Conservation (phyloP, 306 rosid genomes). For the Chamaecrista fasciculata region DNA sequence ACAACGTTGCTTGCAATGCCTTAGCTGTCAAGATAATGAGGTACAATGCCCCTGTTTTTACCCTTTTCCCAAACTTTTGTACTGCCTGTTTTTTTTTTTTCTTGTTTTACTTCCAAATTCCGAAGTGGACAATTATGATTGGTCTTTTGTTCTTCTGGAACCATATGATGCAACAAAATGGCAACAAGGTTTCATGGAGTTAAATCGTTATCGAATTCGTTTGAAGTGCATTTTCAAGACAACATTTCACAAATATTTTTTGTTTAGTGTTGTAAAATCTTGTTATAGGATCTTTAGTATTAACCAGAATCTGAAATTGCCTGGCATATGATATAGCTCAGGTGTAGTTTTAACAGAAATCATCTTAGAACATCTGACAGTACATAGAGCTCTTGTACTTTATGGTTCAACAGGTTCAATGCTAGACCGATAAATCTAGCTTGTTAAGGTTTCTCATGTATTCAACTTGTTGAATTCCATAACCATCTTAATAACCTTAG, state of each 20-base stretch:
- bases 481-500: neutral
- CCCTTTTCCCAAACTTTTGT: neutral
- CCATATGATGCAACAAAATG: neutral
- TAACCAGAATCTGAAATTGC: conserved; percentile 3
- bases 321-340: neutral
- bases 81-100: neutral
- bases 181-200: neutral
- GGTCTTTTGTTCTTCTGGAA: neutral
- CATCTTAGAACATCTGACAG: neutral
- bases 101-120: neutral
- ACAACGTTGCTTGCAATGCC: conserved; percentile 64
- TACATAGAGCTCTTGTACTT: neutral
- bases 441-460: neutral
- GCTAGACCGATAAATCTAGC: neutral
- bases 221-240: neutral
- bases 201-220: neutral
- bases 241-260: conserved; percentile 3
- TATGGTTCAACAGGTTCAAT: neutral
- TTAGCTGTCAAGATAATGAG: conserved; percentile 53
- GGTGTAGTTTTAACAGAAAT: neutral
- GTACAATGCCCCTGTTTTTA: conserved; percentile 30
- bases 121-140: neutral
- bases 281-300: neutral
- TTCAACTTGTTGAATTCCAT: conserved; percentile 5
- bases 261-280: neutral